Base-by-base conservation (phyloP, 768 basidiomycete species). In the Jaapia argillacea region DNA sequence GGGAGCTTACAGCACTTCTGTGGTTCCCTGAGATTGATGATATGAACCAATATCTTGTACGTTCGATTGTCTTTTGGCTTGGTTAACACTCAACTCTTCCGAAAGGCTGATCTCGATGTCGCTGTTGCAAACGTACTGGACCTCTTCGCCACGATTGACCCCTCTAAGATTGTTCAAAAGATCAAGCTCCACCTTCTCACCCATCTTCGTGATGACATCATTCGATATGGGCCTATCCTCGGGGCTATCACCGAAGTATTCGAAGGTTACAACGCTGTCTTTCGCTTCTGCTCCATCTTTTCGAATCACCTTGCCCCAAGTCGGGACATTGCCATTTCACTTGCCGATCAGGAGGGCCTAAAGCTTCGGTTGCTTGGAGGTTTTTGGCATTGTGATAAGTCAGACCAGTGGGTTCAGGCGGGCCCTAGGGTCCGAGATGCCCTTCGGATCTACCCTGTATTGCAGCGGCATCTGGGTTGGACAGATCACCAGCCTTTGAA, bases 291-390 rank as follows among this genome's bases (percentile, higher is more conserved):
- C 36, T 68, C 63, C 2, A 54, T 72, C 22, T 51, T 61, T 21
- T 63, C 60, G 6, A 73, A 73, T 42, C 70, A 68, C 24, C 61
- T 59, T 13, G 63, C 68, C 0, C 69, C 70, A 6, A 69, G 71
- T 33, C 62, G 63, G 1, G 62, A 67, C 41, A 65, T 70, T 39
- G 67, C 68, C 0, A 26, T 46, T 4, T 48, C 62, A 10, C 54
- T 70, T 4, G 52, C 61, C 0, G 42, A 51, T 1, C 55, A 58
- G 22, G 57, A 68, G 13, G 23, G 42, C 0, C 42, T 69, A 2
- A 62, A 63, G 54, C 57, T 64, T 33, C 4, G 55, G 40, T 33
- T 65, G 31, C 46, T 50, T 38, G 54, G 67, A 25, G 62, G 70
- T 0, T 65, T 44, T 26, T 64, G 60, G 61, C 21, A 7, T 7